A percentile compares a stretch with the other conserved stretches of the same genome.
phyloP scores from a whole-genome alignment of 495 filamentous ascomycete genomes.

The Aspergillus cavernicola region DNA sequence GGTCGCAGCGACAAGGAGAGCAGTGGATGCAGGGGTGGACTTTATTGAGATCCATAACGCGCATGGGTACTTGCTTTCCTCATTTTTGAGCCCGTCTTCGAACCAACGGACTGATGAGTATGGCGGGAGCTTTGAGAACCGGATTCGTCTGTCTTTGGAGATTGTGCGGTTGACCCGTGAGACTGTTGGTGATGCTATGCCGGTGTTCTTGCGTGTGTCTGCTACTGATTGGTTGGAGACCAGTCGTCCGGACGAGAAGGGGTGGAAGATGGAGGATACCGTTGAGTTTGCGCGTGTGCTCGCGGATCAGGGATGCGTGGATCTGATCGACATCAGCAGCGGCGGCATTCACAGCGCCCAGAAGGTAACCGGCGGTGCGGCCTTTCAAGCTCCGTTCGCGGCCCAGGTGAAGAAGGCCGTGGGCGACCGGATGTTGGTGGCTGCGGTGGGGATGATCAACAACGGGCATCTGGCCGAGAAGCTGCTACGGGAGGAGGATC shows the following conservation, averaged over 20 bases:
- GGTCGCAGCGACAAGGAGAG: constrained; percentile 50
- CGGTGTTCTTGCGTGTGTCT: constrained; percentile 61
- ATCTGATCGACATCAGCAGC: constrained; percentile 62
- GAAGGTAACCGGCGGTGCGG: constrained; percentile 52
- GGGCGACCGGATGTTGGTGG: constrained; percentile 54
- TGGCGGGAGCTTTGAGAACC: constrained; percentile 67
- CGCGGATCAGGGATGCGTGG: constrained; percentile 54
- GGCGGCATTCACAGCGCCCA: constrained; percentile 59
- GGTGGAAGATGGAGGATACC: constrained; percentile 57
- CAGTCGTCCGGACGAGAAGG: constrained; percentile 42
- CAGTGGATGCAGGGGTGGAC: constrained; percentile 65
- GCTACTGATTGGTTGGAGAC: constrained; percentile 59
- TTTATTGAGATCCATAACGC: constrained; percentile 73
- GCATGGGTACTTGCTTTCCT: constrained; percentile 71
- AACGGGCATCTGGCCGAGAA: constrained; percentile 53
- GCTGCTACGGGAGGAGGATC: constrained; percentile 47
- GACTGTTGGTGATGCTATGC: constrained; percentile 59
- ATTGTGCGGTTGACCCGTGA: constrained; percentile 56
- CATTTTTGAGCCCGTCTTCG: constrained; percentile 60
- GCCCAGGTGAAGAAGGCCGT: constrained; percentile 58
- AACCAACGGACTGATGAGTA: constrained; percentile 66
- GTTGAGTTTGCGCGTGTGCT: constrained; percentile 51
- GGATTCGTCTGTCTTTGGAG: constrained; percentile 61
- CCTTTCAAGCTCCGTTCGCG: constrained; percentile 63
- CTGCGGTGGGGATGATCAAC: constrained; percentile 60